These are phyloP conservation scores for Neocatenulostroma microsporum DNA, from an alignment of 2,329 filamentous ascomycete genomes.

Conservation along the genomic window DNA sequence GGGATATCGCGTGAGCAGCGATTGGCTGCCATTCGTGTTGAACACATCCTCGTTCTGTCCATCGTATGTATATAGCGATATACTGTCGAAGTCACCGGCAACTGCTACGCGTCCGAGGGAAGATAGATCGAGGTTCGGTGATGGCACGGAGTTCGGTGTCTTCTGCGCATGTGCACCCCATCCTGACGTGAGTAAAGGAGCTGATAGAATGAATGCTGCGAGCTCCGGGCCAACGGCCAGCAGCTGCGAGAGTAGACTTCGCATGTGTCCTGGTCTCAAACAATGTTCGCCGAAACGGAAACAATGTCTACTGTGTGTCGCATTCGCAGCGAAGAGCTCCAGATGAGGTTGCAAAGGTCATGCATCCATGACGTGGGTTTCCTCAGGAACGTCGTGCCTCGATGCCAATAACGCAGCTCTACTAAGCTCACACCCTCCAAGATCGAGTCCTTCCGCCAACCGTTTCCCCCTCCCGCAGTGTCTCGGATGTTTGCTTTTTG, in stretches of 20 bases:
- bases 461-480: no score
- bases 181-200: conserved; percentile 17
- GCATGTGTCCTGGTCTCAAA: conserved; percentile 18
- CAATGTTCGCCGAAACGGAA: not conserved
- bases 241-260: conserved; percentile 25
- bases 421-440: conserved; percentile 2
- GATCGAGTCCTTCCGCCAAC: conserved; percentile 2
- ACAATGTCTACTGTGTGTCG: no score
- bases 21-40: conserved; percentile 68
- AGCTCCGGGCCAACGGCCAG: conserved; percentile 30
- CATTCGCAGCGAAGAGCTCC: no score
- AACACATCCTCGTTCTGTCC: conserved; percentile 65
- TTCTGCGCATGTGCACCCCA: conserved; percentile 15
- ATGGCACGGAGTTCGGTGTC: conserved; percentile 47
- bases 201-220: conserved; percentile 24
- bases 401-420: conserved; percentile 1
- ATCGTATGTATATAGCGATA: conserved; percentile 80
- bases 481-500: no score
- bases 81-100: conserved; percentile 80
- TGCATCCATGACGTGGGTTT: conserved; percentile 1
- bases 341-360: no score
- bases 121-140: conserved; percentile 68
- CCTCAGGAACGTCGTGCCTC: conserved; percentile 1
- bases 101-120: conserved; percentile 76
- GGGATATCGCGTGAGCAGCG: conserved; percentile 71